Evolutionary conservation across 805 yeast species (phyloP), one percentile per base, ranked within the genome.

Genomic region (Zygoascus flipseniorum): DNA sequence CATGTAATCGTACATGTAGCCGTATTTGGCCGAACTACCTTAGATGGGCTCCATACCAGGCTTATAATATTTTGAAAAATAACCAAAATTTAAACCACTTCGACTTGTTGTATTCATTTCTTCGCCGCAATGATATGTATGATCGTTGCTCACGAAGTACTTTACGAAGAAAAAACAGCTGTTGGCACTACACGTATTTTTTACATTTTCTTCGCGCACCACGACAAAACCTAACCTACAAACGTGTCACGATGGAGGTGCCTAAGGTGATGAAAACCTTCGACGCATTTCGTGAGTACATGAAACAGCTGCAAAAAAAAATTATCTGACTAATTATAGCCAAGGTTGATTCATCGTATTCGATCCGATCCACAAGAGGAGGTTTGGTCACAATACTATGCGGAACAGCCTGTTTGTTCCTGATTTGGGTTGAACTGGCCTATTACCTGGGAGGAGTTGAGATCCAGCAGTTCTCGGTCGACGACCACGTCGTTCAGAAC

Each of bases 381-480:
- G 90, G 93, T 4, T 65, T 79, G 16, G 79, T 89, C 14, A 83
- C 96, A 0, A 59, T 88, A 3, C 44, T 85, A 48, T 81, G 89
- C 14, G 73, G 77, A n/a, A 58, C 85, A 26, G 74, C 78, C 54
- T 77, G 86, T 16, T 62, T 88, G 14, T 79, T 89, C 62, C 72
- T 90, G 39, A 68, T 87, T 5, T 92, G 95, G 87, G 79, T 87
- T 13, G 95, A 90, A 65, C 69, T 89, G 31, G 96, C 97, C 8
- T 84, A 86, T 13, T 87, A 77, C 65, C 73, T 90, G 53, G 96
- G 93, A 52, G 97, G 97, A 2, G 77, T 76, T 53, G 77, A 85
- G 8, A 89, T 83, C 61, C 86, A 84, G 59, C 86, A 83, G 60
- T 93, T 87, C 66, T 72, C 76, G 2, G 95, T 93, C 4, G 95